These are phyloP conservation scores for Cryphonectria nitschkei DNA, from an alignment of 2,329 filamentous ascomycete species.

Conservation along the genomic window DNA sequence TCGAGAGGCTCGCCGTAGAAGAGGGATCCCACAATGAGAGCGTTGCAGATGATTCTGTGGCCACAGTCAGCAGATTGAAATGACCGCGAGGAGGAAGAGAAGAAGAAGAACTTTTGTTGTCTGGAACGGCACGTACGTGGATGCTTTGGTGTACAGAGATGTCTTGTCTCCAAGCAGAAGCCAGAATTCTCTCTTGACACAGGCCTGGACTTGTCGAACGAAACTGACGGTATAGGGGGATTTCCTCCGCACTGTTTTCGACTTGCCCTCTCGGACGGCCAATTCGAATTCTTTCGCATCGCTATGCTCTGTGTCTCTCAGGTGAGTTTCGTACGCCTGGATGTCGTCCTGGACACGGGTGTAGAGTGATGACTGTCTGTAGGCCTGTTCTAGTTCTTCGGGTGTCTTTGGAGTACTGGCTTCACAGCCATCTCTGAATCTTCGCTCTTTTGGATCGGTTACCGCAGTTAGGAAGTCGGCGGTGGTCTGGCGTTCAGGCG, in stretches of 20 bases:
- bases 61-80: neutral
- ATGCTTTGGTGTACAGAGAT: conserved; percentile 76
- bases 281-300: conserved; percentile 69
- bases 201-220: conserved; percentile 67
- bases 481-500: conserved; percentile 63
- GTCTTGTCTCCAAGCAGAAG: conserved; percentile 75
- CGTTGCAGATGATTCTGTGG: conserved; percentile 65
- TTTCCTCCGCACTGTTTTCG: conserved; percentile 67
- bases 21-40: conserved; percentile 75
- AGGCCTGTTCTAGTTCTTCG: conserved; percentile 68
- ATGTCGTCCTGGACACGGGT: conserved; percentile 61
- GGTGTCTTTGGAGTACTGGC: conserved; percentile 69
- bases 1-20: conserved; percentile 69
- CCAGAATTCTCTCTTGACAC: conserved; percentile 77
- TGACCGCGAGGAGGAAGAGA: neutral
- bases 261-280: conserved; percentile 68
- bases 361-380: conserved; percentile 64
- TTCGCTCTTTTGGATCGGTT: conserved; percentile 73
- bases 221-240: conserved; percentile 80
- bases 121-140: conserved; percentile 67
- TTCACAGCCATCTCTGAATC: conserved; percentile 68
- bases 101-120: conserved; percentile 50
- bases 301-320: conserved; percentile 57
- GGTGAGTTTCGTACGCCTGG: conserved; percentile 43
- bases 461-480: conserved; percentile 78